phyloP scores from a whole-genome alignment of 805 yeast species.

The Ogataea pini region DNA sequence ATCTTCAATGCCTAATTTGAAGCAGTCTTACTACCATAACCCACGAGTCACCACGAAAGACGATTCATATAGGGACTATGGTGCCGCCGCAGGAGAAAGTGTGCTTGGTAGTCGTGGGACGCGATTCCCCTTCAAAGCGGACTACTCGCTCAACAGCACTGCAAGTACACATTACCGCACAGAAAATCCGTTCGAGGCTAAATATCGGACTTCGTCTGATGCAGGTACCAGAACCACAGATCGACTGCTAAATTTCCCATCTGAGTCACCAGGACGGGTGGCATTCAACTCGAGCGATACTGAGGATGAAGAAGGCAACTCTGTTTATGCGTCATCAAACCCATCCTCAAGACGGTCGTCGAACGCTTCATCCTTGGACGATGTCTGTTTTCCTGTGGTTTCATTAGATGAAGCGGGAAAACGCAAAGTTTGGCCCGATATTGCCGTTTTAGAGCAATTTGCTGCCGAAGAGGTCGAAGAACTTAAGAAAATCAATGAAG shows the following conservation, averaged over 20 bases:
- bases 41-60: background rate
- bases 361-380: constrained; percentile 77
- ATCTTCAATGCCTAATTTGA: constrained; percentile 1
- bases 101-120: background rate
- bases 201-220: constrained; percentile 2
- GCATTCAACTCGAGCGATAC: constrained; percentile 12
- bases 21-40: background rate
- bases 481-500: constrained; percentile 26
- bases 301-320: constrained; percentile 23
- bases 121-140: constrained; percentile 10
- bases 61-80: background rate
- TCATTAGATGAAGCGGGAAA: constrained; percentile 39
- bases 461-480: constrained; percentile 63
- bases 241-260: constrained; percentile 1
- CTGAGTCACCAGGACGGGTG: constrained; percentile 5
- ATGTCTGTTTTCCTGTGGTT: constrained; percentile 88
- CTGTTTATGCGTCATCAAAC: constrained; percentile 47
- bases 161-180: constrained; percentile 13
- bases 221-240: constrained; percentile 1
- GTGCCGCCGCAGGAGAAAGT: background rate
- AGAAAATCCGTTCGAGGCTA: constrained; percentile 21
- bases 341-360: constrained; percentile 63
- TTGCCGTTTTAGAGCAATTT: constrained; percentile 71
- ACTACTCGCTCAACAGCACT: background rate
- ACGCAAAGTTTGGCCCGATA: constrained; percentile 77